Base-by-base conservation (phyloP, 169 alveolate species). In the Eimeria nieschulzi region DNA sequence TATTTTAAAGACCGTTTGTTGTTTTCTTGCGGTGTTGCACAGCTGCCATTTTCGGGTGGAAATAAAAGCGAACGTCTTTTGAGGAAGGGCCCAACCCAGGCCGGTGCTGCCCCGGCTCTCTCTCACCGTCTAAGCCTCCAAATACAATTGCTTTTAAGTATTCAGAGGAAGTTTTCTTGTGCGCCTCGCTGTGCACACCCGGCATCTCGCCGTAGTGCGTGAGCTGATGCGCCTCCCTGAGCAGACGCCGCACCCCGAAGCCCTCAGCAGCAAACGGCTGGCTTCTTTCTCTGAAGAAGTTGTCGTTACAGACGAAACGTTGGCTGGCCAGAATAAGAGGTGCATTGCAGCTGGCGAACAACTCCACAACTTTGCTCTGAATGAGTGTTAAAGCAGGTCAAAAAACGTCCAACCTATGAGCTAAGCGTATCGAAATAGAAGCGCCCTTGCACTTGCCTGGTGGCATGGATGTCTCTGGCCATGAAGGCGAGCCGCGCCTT, bases 101-200 rank as follows among this genome's bases (percentile, higher is more conserved):
- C 3, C 46, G 46, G 46, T 33, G 46, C 46, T 33, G 46, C 46
- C 46, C 6, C 46, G 46, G 6, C 0, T 1, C 0, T 1, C 15
- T 13, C 95, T 26, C 63, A 95, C 97, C 99, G 88, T 97, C 99
- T 13, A 97, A 94, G 46, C 99, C 98, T 46, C 98, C 98, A 90
- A 97, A 97, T 2, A 97, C 97, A 13, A 97, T 92, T 12, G 97
- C 97, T 87, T 97, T 97, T 68, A 97, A 84, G 59, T 92, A 94
- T 15, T 96, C 97, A n/a, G 92, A 83, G 23, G 92, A 82, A 6
- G 94, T 75, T n/a, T 39, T 75, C 71, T 82, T 84, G 75, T 92
- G 94, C 8, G 72, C 23, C 19, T 92, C 94, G 12, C 63, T 80
- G 55, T 92, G 94, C 13, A 23, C 83, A 51, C 83, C 68, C 5